phyloP scores from a whole-genome alignment of 106 monocot genomes.

The Phalaenopsis aphrodite region DNA sequence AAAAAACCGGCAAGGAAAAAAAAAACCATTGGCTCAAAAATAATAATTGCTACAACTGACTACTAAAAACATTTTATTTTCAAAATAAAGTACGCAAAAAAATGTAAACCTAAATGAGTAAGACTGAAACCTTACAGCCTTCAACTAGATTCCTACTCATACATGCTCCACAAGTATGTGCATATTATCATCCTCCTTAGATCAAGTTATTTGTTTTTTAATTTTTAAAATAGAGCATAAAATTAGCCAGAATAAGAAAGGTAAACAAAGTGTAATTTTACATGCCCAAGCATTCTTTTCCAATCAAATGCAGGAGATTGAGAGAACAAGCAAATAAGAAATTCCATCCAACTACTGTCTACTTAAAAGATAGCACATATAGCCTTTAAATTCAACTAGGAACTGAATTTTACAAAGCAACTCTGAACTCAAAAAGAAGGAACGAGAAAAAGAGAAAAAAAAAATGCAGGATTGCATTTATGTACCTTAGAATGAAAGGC shows the following conservation, averaged over 20 bases:
- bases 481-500: slow-evolving; percentile 68
- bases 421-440: not conserved
- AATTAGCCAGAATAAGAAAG: not conserved
- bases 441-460: not conserved
- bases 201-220: no score
- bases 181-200: not conserved
- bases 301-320: not conserved
- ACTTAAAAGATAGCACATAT: not conserved
- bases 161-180: not conserved
- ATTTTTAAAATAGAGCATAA: not conserved
- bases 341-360: not conserved
- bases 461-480: not conserved
- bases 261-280: not conserved
- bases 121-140: no score
- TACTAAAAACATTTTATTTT: no score
- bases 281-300: not conserved
- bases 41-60: no score
- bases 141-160: not conserved
- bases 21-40: no score
- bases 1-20: not conserved
- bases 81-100: no score
- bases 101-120: no score
- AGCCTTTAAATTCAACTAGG: not conserved
- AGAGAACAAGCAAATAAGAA: not conserved
- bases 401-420: not conserved